Evolutionary conservation across 179 eudicot genomes (phyloP).

Genomic region (Beta lomatogona): DNA sequence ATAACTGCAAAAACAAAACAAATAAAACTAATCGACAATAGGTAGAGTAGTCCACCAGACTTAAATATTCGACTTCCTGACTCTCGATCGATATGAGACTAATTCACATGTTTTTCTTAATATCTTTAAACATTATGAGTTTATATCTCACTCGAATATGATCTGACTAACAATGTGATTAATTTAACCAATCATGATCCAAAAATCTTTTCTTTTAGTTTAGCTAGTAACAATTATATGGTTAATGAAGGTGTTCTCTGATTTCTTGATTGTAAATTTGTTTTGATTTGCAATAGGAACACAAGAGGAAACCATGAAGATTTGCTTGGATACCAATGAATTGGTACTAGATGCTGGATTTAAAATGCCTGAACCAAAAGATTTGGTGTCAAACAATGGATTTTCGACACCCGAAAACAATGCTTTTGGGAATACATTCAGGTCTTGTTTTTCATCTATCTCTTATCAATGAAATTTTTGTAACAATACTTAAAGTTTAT

Average conservation of each 20-base stretch:
- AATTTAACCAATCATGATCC: not conserved
- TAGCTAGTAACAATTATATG: not conserved
- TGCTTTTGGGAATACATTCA: conserved; percentile 62
- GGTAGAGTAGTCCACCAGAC: no score
- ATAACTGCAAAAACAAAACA: no score
- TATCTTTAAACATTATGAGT: no score
- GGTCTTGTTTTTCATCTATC: conserved; percentile 27
- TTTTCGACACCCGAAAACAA: conserved; percentile 59
- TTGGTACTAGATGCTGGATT: conserved; percentile 46
- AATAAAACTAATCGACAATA: no score
- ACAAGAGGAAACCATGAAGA: conserved; percentile 28
- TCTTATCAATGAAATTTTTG: not conserved
- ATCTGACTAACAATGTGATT: no score
- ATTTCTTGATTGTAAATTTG: not conserved
- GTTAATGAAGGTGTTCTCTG: not conserved
- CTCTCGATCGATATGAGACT: no score
- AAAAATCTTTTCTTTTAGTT: no score
- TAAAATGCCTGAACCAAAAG: conserved; percentile 22
- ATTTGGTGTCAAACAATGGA: conserved; percentile 23
- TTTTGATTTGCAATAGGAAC: conserved; percentile 14
- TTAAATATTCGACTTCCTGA: no score
- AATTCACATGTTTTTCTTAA: no score
- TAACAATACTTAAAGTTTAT: no score
- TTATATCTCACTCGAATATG: no score
- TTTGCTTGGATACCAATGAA: conserved; percentile 21